Conservation (phyloP, 257 asterid genomes). For the Mentha longifolia region DNA sequence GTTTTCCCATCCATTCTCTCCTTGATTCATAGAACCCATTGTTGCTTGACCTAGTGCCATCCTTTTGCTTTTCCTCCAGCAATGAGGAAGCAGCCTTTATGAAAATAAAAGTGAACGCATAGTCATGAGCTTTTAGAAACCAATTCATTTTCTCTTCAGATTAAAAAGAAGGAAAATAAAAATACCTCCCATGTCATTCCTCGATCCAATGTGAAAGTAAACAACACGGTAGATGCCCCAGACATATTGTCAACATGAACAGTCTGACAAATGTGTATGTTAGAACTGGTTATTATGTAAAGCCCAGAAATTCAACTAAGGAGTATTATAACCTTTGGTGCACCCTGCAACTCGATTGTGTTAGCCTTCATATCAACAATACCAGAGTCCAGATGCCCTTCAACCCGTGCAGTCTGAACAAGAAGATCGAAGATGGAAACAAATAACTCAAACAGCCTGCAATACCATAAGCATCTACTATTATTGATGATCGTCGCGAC, state of each 20-base stretch:
- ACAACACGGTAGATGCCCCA: constrained; percentile 89
- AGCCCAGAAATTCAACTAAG: constrained; percentile 37
- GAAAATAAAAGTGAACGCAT: constrained; percentile 23
- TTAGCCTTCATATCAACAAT: constrained; percentile 90
- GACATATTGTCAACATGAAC: constrained; percentile 91
- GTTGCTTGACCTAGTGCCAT: constrained; percentile 60
- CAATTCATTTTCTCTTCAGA: not conserved
- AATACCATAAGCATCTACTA: constrained; percentile 40
- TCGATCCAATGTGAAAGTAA: constrained; percentile 86
- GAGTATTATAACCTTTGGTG: constrained; percentile 72
- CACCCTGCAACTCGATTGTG: constrained; percentile 68
- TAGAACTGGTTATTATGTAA: constrained; percentile 32
- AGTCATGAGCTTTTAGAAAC: constrained; percentile 23
- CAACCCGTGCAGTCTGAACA: constrained; percentile 77
- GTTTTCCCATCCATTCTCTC: constrained; percentile 98
- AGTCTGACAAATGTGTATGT: constrained; percentile 65
- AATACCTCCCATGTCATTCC: constrained; percentile 97
- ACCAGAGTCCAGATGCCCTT: constrained; percentile 94
- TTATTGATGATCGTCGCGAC: constrained; percentile 28
- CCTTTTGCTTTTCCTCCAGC: constrained; percentile 86
- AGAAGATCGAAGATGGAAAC: constrained; percentile 80
- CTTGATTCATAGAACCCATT: constrained; percentile 87
- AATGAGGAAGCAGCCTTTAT: constrained; percentile 77
- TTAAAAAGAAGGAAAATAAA: not conserved
- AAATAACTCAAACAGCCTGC: constrained; percentile 95